Evolutionary conservation across 345 rosid genomes (phyloP).

Genomic region (Brassica rapa): DNA sequence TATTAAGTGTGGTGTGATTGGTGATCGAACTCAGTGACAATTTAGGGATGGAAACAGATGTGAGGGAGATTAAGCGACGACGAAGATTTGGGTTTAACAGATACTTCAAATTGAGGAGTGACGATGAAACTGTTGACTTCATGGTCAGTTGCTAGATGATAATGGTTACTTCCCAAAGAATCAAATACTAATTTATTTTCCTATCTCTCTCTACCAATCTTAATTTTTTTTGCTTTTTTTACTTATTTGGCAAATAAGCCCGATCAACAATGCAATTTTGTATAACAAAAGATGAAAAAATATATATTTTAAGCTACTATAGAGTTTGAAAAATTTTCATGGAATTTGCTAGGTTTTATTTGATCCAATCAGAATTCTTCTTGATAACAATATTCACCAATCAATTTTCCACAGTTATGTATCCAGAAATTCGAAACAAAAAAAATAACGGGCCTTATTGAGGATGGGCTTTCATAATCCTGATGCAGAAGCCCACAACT

Average conservation of each 20-base stretch:
- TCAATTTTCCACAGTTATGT: neutral
- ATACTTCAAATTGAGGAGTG: constrained; percentile 44
- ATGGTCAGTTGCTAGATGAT: constrained; percentile 5
- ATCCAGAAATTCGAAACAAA: neutral
- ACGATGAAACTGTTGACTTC: constrained; percentile 53
- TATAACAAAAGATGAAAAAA: too few species aligned
- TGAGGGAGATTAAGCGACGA: constrained; percentile 19
- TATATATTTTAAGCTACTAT: too few species aligned
- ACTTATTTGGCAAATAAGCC: too few species aligned
- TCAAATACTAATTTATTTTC: too few species aligned
- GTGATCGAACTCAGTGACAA: constrained; percentile 17
- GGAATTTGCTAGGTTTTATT: too few species aligned
- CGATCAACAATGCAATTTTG: too few species aligned
- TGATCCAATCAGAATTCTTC: too few species aligned
- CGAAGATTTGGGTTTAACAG: constrained; percentile 34
- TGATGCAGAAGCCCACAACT: neutral
- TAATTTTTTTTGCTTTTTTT: too few species aligned
- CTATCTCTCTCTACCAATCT: too few species aligned
- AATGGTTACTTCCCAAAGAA: too few species aligned
- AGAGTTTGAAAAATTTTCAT: too few species aligned
- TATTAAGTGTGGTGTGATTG: neutral
- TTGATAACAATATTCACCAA: neutral
- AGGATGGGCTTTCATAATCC: neutral
- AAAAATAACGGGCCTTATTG: neutral
- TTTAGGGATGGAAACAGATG: constrained; percentile 18